Evolutionary conservation across 2,329 filamentous ascomycete species (phyloP), one percentile per base, ranked within the genome.

Genomic region (Fusarium drepaniforme): DNA sequence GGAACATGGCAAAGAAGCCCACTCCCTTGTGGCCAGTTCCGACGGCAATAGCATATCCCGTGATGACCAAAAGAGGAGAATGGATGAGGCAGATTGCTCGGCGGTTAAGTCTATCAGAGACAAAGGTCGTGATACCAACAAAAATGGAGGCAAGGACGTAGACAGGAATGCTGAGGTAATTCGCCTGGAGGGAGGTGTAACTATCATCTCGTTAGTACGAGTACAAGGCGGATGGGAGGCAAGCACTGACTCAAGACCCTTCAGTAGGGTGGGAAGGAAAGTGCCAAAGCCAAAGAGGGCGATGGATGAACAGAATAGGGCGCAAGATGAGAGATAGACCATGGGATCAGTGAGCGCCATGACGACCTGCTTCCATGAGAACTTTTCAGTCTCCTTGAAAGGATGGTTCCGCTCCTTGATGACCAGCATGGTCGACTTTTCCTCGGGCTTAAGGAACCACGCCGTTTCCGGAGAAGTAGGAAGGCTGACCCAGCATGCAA

Each of bases 381-480:
- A 79, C 6, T 75, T 65, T 0, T 77, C 69, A 0, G 70, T 70
- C 2, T 65, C 72, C 6, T 71, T 71, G 33, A 80, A 80, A 13
- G 78, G 74, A 18, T 60, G 28, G 44, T 78, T 76, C 35, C 79
- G 78, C 49, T 77, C 57, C 64, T 82, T 79, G 4, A 80, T 77
- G 0, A 77, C 58, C 0, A 64, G 30, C 74, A 84, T 79, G 2
- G 80, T 81, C 0, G 68, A 64, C 15, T 77, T 84, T 65, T 89
- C 85, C 1, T 84, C 79, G 1, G 82, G 74, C 3, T 80, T 83
- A 13, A 89, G 80, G 77, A 86, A 88, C 70, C 82, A 84, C 7
- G 86, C 85, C 3, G 79, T 84, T 38, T 83, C 81, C 0, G 87
- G 86, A 25, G 83, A 85, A 63, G 86, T 85, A 0, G 85, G 85